Conservation (phyloP, 805 yeast species). For the Saccharomycopsis selenospora region DNA sequence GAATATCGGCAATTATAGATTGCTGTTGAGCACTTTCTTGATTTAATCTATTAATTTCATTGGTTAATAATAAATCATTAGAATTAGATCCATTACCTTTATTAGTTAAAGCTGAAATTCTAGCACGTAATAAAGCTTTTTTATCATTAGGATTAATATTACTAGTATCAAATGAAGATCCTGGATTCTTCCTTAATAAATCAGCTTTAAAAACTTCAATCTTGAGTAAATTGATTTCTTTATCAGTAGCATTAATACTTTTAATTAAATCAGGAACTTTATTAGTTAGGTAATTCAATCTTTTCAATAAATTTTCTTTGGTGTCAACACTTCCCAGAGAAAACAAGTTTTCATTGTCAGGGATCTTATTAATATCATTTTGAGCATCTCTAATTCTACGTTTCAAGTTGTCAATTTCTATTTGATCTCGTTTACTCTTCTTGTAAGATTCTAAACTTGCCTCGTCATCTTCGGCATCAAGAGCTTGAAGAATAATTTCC, state of each 20-base stretch:
- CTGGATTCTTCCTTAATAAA: conserved; percentile 58
- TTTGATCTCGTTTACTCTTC: conserved; percentile 31
- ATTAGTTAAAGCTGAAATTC: conserved; percentile 93
- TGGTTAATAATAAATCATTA: conserved; percentile 32
- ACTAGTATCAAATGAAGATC: conserved; percentile 53
- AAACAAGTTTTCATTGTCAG: conserved; percentile 24
- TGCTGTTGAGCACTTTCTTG: conserved; percentile 31
- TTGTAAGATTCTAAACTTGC: conserved; percentile 27
- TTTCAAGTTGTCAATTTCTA: conserved; percentile 61
- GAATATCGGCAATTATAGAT: conserved; percentile 60
- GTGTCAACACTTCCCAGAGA: conserved; percentile 32
- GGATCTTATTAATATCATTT: conserved; percentile 26
- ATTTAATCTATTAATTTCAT: conserved; percentile 35
- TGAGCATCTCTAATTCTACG: conserved; percentile 45
- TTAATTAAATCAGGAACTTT: conserved; percentile 65
- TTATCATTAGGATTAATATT: conserved; percentile 74
- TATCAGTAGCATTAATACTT: conserved; percentile 56
- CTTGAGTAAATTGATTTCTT: conserved; percentile 58
- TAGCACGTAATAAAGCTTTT: conserved; percentile 68
- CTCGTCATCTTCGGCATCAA: conserved; percentile 54
- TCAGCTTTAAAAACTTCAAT: conserved; percentile 53
- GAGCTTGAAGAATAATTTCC: conserved; percentile 59
- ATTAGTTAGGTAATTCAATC: conserved; percentile 58
- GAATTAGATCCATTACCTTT: conserved; percentile 35
- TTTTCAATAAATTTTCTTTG: conserved; percentile 44